Evolutionary conservation across 2,329 filamentous ascomycete genomes (phyloP).

Genomic region (Incumbomyces delicatus): DNA sequence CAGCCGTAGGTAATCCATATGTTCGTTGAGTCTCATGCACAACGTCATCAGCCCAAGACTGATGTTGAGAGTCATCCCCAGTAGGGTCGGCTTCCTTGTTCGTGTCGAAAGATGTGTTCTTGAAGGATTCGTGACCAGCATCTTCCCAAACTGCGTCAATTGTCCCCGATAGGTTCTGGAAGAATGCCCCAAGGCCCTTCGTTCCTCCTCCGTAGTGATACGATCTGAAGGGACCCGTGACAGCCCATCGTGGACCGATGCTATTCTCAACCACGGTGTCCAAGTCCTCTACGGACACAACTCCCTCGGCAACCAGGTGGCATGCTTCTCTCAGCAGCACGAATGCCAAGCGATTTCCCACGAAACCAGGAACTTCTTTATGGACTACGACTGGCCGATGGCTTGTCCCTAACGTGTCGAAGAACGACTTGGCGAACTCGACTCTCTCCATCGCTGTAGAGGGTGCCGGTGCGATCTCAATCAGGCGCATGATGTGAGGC

Average conservation of each 20-base stretch:
- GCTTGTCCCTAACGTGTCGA: constrained; percentile 93
- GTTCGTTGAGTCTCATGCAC: constrained; percentile 11
- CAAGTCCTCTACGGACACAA: constrained; percentile 43
- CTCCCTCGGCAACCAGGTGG: constrained; percentile 44
- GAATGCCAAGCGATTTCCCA: constrained; percentile 49
- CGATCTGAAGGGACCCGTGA: constrained; percentile 48
- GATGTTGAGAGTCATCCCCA: not conserved
- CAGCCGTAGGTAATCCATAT: constrained; percentile 11
- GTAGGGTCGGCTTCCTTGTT: not conserved
- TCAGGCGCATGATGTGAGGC: constrained; percentile 51
- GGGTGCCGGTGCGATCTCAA: constrained; percentile 47
- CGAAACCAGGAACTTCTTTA: constrained; percentile 73
- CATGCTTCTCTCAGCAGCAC: constrained; percentile 47
- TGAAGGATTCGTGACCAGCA: constrained; percentile 29
- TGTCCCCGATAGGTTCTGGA: constrained; percentile 47
- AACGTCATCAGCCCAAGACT: constrained; percentile 11
- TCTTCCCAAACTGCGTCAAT: constrained; percentile 47
- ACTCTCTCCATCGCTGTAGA: constrained; percentile 31
- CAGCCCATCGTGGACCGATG: constrained; percentile 47
- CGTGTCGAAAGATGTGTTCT: not conserved
- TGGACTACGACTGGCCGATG: constrained; percentile 94
- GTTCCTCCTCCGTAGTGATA: constrained; percentile 50
- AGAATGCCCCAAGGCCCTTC: constrained; percentile 43
- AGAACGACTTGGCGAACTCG: constrained; percentile 47
- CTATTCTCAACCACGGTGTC: constrained; percentile 44